Percentiles rank a stretch among this genome's conserved stretches.
Evolutionary conservation across 2,329 filamentous ascomycete species (phyloP).

Genomic region (Pseudogymnoascus sp.): DNA sequence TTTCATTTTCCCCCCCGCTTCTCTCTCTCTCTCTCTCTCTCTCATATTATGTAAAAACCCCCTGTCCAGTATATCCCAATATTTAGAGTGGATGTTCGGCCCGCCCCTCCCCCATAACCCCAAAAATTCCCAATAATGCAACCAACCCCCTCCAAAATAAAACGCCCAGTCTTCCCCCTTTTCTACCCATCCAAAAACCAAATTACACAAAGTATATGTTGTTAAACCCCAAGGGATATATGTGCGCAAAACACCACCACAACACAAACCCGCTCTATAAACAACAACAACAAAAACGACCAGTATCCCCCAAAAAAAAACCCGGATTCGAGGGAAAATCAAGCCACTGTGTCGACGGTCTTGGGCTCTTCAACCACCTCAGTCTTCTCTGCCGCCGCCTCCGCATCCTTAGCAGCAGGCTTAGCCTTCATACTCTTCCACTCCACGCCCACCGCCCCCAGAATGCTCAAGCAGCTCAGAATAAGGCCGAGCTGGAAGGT

Average conservation of each 20-base stretch:
- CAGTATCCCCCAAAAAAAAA: no score
- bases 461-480: constrained; percentile 44
- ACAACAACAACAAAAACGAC: no score
- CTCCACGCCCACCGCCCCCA: constrained; percentile 51
- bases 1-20: no score
- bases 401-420: background rate
- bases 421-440: constrained; percentile 38
- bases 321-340: background rate
- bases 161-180: no score
- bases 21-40: no score
- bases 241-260: background rate
- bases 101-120: no score
- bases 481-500: constrained; percentile 53
- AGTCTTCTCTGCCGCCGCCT: background rate
- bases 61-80: no score
- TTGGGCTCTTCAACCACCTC: background rate
- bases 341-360: background rate
- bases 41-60: no score
- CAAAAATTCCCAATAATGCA: no score
- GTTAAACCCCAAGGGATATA: constrained; percentile 6
- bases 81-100: no score
- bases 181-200: background rate
- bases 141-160: no score
- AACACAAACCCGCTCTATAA: background rate
- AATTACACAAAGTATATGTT: background rate